Evolutionary conservation across 2,329 filamentous ascomycete genomes (phyloP).

Genomic region (Trichoderma aggressivum): DNA sequence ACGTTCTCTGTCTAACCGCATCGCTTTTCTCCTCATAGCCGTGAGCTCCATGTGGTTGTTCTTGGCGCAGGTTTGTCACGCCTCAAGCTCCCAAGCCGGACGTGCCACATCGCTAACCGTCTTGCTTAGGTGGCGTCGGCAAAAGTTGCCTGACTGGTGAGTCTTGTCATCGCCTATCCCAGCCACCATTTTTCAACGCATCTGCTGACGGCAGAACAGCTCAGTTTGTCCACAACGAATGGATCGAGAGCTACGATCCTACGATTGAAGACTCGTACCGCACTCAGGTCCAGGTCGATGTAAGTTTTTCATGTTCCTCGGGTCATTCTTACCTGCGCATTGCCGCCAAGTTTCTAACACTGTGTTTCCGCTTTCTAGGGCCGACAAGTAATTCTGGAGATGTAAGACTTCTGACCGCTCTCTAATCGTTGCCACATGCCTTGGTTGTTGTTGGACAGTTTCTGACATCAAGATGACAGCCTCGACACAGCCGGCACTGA

Average conservation of each 20-base stretch:
- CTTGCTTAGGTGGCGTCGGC: slow-evolving; percentile 80
- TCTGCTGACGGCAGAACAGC: slow-evolving; percentile 48
- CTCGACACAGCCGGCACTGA: slow-evolving; percentile 89
- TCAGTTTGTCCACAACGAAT: slow-evolving; percentile 91
- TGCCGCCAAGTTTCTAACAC: slow-evolving; percentile 29
- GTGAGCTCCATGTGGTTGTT: slow-evolving; percentile 80
- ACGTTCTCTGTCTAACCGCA: not conserved
- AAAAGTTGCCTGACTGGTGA: slow-evolving; percentile 89
- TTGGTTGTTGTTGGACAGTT: not conserved
- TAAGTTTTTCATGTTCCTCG: slow-evolving; percentile 55
- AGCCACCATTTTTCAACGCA: not conserved
- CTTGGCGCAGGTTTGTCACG: slow-evolving; percentile 66
- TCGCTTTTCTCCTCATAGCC: slow-evolving; percentile 41
- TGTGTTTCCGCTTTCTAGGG: slow-evolving; percentile 51
- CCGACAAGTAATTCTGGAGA: slow-evolving; percentile 84
- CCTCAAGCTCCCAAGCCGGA: not conserved
- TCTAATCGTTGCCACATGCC: not conserved
- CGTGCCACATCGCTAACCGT: slow-evolving; percentile 25
- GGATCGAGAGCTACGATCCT: slow-evolving; percentile 84
- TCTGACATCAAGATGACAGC: slow-evolving; percentile 38
- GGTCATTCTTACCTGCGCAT: no score
- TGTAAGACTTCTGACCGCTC: slow-evolving; percentile 52
- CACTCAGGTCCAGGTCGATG: slow-evolving; percentile 76
- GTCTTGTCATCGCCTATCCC: slow-evolving; percentile 22
- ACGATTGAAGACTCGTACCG: slow-evolving; percentile 77